A percentile compares a stretch with the other conserved stretches of the same genome.
Evolutionary conservation across 108 stramenopile genomes (phyloP).

Genomic region (Epipyxis sp.): DNA sequence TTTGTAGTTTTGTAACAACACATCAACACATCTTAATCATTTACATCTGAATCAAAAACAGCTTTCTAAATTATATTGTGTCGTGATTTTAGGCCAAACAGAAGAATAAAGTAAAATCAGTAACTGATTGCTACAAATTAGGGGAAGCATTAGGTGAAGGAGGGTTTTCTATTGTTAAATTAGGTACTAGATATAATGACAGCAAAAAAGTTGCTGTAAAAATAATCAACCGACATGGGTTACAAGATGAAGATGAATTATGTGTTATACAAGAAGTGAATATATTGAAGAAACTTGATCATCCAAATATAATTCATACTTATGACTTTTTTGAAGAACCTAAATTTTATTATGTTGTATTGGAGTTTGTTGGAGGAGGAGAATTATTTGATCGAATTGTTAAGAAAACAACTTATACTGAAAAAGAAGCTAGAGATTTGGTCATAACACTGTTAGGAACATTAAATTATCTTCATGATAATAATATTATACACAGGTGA

Average conservation of each 20-base stretch:
- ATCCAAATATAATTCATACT: conserved; percentile 77
- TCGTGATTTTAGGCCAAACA: too few relatives aligned
- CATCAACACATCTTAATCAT: too few relatives aligned
- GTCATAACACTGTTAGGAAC: conserved; percentile 74
- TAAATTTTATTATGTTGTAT: background rate
- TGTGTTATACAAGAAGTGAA: conserved; percentile 49
- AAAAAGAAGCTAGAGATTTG: conserved; percentile 79
- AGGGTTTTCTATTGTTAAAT: conserved; percentile 40
- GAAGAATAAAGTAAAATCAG: too few relatives aligned
- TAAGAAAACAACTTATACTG: conserved; percentile 79
- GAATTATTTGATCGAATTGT: conserved; percentile 94
- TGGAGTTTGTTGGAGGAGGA: conserved; percentile 67
- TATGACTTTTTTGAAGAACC: conserved; percentile 81
- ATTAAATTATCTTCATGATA: conserved; percentile 68
- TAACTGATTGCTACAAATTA: conserved; percentile 61
- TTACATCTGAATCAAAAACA: too few relatives aligned
- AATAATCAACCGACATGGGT: conserved; percentile 21
- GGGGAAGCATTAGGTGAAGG: conserved; percentile 41
- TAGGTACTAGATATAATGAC: conserved; percentile 46
- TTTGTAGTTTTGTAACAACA: too few relatives aligned
- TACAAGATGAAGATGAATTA: conserved; percentile 42
- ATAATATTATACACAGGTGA: conserved; percentile 81
- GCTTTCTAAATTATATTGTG: too few relatives aligned
- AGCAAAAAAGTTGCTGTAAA: conserved; percentile 55
- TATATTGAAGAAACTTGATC: conserved; percentile 52